Base-by-base conservation (phyloP, 306 rosid genomes). In the Begonia fuchsioides region DNA sequence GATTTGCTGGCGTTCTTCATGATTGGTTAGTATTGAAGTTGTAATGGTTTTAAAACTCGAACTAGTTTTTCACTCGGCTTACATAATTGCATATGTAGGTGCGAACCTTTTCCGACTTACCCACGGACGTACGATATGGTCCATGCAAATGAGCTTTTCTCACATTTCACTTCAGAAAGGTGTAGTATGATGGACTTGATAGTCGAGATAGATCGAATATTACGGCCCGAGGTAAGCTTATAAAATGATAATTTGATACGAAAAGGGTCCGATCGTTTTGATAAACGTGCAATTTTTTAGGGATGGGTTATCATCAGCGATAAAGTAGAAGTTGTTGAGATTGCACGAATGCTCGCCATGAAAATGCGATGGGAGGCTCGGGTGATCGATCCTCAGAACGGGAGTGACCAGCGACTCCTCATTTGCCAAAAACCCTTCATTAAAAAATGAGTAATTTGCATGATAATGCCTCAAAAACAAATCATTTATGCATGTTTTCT, bases 341-440 rank as follows among this genome's bases (percentile, higher is more conserved):
- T 72, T 74, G 93, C 83, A 14, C 94, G 96, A 50, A 59, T 57
- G 39, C 58, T 78, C 58, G 86, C 93, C 16, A 57, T 87, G 15
- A 92, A 80, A 62, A 65, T 87, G 50, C 96, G 86, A 18, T 87
- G 96, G 96, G 96, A 87, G 53, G 94, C 94, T 9, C 83, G 94
- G 81, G 76, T 87, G 66, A 83, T 87, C 49, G 96, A 80, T 62
- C 82, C 68, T 66, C 83, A 80, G 69, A 80, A 87, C 61, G 96
- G 96, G 51, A 80, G 85, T 63, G 94, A 87, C 68, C 87, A 75
- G 69, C 72, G 85, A 61, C 68, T 83, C 52, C 94, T 87, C 39
- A 81, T 87, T 53, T 83, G 93, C 78, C 96, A 83, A 69, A 87
- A 87, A 72, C 83, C 79, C 7, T 83, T 87, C 54, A 40, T 80